phyloP scores from a whole-genome alignment of 495 filamentous ascomycete genomes.

The Lindgomyces ingoldianus region DNA sequence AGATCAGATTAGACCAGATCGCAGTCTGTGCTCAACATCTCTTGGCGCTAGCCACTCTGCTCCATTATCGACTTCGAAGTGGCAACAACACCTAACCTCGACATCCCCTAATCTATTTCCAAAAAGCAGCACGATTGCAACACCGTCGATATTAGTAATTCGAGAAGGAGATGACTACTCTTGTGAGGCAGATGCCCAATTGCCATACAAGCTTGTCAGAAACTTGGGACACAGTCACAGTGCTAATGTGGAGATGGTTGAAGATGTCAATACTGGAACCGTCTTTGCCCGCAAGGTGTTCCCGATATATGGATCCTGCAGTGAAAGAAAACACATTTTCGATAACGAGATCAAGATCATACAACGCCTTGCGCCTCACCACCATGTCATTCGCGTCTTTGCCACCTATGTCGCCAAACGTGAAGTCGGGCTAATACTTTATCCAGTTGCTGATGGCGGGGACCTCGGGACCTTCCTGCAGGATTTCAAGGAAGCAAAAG shows the following conservation, averaged over 20 bases:
- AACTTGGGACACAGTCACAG: conserved; percentile 12
- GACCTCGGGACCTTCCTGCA: conserved; percentile 20
- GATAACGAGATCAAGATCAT: conserved; percentile 19
- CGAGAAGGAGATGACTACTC: no score
- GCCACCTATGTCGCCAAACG: conserved; percentile 19
- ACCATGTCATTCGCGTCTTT: conserved; percentile 25
- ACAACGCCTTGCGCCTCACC: conserved; percentile 11
- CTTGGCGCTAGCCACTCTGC: no score
- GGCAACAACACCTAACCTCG: no score
- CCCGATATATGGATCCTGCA: background rate
- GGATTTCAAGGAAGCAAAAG: background rate
- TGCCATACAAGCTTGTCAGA: conserved; percentile 15
- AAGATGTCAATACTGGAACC: conserved; percentile 10
- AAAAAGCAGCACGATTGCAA: no score
- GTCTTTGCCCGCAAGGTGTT: conserved; percentile 27
- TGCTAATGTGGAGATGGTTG: conserved; percentile 18
- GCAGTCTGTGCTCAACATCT: no score
- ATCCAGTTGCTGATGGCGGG: conserved; percentile 27
- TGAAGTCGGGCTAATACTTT: conserved; percentile 19
- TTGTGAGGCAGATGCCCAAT: no score
- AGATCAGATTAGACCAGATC: no score
- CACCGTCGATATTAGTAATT: no score
- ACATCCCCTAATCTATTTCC: no score
- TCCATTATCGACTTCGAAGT: no score
- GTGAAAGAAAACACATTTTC: conserved; percentile 6